phyloP scores from a whole-genome alignment of 805 yeast species.

The Cyberlindnera xylosilytica region DNA sequence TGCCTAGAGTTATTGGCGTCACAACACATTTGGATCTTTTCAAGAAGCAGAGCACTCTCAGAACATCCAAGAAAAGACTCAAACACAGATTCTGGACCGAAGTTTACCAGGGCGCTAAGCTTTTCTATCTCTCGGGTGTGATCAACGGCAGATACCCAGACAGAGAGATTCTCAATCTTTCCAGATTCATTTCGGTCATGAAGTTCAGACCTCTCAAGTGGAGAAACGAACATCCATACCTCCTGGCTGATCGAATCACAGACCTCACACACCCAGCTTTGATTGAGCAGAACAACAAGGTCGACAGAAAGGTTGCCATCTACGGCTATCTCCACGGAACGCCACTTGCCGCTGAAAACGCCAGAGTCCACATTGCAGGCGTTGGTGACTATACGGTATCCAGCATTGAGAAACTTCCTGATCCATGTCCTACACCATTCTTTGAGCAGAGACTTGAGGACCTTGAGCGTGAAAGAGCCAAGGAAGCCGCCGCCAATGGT shows the following conservation, averaged over 20 bases:
- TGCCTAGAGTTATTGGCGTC: constrained; percentile 95
- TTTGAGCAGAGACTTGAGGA: constrained; percentile 85
- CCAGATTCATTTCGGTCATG: constrained; percentile 94
- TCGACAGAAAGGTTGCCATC: constrained; percentile 85
- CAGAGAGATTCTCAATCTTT: constrained; percentile 86
- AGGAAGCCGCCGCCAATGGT: constrained; percentile 61
- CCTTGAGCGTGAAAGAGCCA: constrained; percentile 67
- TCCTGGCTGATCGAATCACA: constrained; percentile 85
- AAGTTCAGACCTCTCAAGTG: constrained; percentile 98
- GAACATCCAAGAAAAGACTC: constrained; percentile 87
- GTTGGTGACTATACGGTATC: constrained; percentile 83
- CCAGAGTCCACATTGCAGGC: constrained; percentile 91
- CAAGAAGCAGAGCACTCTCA: constrained; percentile 81
- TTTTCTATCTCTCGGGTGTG: constrained; percentile 92
- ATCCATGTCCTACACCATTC: constrained; percentile 98
- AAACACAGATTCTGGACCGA: constrained; percentile 98
- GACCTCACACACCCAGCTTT: constrained; percentile 91
- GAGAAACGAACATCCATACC: constrained; percentile 97
- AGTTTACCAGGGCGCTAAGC: constrained; percentile 96
- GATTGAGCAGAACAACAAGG: constrained; percentile 74
- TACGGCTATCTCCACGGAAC: constrained; percentile 97
- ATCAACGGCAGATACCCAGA: constrained; percentile 97
- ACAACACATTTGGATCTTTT: constrained; percentile 94
- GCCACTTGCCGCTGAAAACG: constrained; percentile 62
- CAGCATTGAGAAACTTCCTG: constrained; percentile 85